A percentile compares a stretch with the other conserved stretches of the same genome.
Conservation (phyloP, 352 stramenopile species). For the Globisporangium megalacanthum region DNA sequence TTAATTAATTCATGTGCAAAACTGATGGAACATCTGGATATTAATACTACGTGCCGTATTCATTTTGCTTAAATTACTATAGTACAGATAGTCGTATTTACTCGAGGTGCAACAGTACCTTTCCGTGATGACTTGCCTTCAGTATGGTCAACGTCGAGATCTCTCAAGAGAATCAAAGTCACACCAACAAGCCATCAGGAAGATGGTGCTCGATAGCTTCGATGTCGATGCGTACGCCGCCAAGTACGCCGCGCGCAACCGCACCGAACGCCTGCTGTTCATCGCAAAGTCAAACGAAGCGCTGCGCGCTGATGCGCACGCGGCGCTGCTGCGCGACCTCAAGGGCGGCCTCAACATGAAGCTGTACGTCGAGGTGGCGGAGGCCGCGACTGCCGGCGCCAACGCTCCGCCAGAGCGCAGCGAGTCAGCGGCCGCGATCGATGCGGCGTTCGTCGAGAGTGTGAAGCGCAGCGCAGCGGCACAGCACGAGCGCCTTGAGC, state of each 20-base stretch:
- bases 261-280: slow-evolving; percentile 70
- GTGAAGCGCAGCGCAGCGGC: slow-evolving; percentile 55
- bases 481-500: slow-evolving; percentile 79
- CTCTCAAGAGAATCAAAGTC: neutral
- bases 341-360: slow-evolving; percentile 63
- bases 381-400: slow-evolving; percentile 18
- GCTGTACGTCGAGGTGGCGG: slow-evolving; percentile 56
- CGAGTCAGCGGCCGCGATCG: slow-evolving; percentile 21
- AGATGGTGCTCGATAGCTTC: slow-evolving; percentile 43
- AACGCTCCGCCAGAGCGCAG: slow-evolving; percentile 21
- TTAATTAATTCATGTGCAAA: neutral
- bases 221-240: slow-evolving; percentile 77
- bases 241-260: slow-evolving; percentile 82
- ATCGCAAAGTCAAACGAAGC: slow-evolving; percentile 37
- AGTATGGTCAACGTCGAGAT: neutral
- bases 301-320: slow-evolving; percentile 44
- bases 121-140: neutral
- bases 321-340: slow-evolving; percentile 54
- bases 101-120: neutral
- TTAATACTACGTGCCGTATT: neutral
- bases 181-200: neutral
- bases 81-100: neutral
- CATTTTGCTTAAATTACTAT: too few relatives aligned
- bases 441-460: slow-evolving; percentile 50
- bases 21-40: neutral